Conservation (phyloP, 2,329 filamentous ascomycete species). For the Rhinocladiella similis region DNA sequence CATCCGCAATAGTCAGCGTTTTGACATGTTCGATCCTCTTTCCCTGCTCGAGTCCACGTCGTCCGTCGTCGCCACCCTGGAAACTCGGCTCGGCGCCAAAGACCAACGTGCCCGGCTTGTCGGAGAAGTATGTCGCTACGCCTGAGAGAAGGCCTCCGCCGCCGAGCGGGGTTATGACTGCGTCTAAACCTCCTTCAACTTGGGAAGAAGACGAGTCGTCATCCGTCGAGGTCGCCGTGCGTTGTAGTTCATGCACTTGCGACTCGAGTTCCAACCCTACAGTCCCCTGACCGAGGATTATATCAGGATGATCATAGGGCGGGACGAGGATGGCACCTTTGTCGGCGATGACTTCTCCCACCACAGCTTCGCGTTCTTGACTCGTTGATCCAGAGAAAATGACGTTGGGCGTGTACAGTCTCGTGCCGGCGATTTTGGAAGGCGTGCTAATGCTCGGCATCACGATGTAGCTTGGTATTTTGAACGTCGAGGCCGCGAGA, state of each 20-base stretch:
- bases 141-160: conserved; percentile 88
- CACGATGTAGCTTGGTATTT: conserved; percentile 80
- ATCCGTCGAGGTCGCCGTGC: no score
- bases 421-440: conserved; percentile 84
- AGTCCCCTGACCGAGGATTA: conserved; percentile 93
- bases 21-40: conserved; percentile 67
- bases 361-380: conserved; percentile 76
- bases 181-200: conserved; percentile 59
- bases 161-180: conserved; percentile 79
- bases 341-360: conserved; percentile 64
- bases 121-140: conserved; percentile 67
- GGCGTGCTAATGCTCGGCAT: conserved; percentile 86
- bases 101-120: conserved; percentile 66
- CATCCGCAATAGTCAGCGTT: conserved; percentile 83
- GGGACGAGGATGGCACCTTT: conserved; percentile 80
- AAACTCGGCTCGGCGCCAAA: conserved; percentile 86
- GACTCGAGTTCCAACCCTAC: conserved; percentile 76
- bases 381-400: conserved; percentile 80
- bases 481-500: conserved; percentile 73
- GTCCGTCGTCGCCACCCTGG: conserved; percentile 80
- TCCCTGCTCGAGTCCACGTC: conserved; percentile 65
- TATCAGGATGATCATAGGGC: conserved; percentile 89
- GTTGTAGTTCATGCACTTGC: conserved; percentile 61
- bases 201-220: no score
- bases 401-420: conserved; percentile 73